These are phyloP conservation scores for Warburgia ugandensis DNA, from an alignment of 164 flowering plant species.

Conservation along the genomic window DNA sequence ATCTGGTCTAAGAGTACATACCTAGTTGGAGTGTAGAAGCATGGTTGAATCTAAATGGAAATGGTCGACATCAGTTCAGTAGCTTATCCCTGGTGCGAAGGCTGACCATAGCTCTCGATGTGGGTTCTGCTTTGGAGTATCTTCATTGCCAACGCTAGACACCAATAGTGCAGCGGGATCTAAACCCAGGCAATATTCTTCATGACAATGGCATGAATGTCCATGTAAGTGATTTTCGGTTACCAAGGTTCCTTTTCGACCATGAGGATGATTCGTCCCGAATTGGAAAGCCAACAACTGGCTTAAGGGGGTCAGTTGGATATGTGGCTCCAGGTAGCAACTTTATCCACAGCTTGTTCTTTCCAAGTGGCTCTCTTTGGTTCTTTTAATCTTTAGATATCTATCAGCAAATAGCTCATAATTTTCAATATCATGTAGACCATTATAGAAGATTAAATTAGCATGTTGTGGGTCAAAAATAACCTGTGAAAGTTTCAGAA, in stretches of 20 bases:
- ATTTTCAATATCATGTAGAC: too few species aligned
- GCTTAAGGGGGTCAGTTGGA: constrained; percentile 21
- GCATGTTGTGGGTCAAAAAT: too few species aligned
- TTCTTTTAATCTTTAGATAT: too few species aligned
- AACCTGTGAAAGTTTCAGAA: too few species aligned
- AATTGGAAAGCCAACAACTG: constrained; percentile 9
- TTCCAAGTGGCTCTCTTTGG: too few species aligned
- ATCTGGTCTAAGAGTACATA: constrained; percentile 21
- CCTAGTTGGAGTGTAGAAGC: constrained; percentile 27
- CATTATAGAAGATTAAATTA: too few species aligned
- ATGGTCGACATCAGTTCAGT: background rate
- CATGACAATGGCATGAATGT: constrained; percentile 25
- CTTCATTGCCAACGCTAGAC: constrained; percentile 20
- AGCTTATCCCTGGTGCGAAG: constrained; percentile 13
- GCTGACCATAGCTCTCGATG: constrained; percentile 20
- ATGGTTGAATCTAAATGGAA: constrained; percentile 17
- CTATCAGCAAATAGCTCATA: too few species aligned
- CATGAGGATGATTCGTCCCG: background rate
- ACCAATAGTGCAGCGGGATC: constrained; percentile 23
- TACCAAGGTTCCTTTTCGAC: constrained; percentile 13
- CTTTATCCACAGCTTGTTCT: too few species aligned
- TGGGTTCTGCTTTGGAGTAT: constrained; percentile 24
- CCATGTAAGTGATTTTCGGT: constrained; percentile 24
- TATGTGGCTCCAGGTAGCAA: constrained; percentile 32
- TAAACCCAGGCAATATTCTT: constrained; percentile 29